These are phyloP conservation scores for Ophiocytium majus DNA, from an alignment of 352 stramenopile species.

Conservation along the genomic window DNA sequence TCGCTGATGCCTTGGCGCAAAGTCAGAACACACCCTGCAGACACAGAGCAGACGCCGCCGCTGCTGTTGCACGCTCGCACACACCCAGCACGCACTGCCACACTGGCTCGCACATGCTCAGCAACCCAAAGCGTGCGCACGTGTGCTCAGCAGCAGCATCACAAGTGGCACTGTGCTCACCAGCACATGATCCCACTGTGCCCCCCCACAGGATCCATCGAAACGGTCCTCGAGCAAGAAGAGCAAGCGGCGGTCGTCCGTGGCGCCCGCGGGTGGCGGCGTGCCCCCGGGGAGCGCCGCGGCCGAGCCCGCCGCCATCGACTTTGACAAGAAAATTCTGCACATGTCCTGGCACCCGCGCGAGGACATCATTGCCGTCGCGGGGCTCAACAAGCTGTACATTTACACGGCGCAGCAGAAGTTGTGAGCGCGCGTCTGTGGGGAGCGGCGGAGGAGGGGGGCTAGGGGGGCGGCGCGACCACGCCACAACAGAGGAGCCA, in stretches of 20 bases:
- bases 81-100: conserved; percentile 24
- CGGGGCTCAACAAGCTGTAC: conserved; percentile 65
- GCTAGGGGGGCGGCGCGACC: no score
- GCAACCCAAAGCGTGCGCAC: no score
- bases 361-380: conserved; percentile 63
- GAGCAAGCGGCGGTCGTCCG: conserved; percentile 34
- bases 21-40: no score
- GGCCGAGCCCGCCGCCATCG: conserved; percentile 42
- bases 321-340: conserved; percentile 65
- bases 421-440: no score
- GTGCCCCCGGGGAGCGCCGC: neutral
- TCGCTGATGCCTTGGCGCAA: no score
- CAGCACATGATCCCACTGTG: no score
- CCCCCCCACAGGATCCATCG: conserved; percentile 28
- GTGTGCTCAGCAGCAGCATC: no score
- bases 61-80: neutral
- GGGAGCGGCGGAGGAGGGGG: no score
- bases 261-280: neutral
- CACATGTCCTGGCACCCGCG: conserved; percentile 66
- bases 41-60: neutral
- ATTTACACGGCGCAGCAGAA: conserved; percentile 60
- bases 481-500: no score
- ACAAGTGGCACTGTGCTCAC: no score
- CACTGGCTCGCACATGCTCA: neutral
- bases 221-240: conserved; percentile 39